These are phyloP conservation scores for Sclerotinia sclerotiorum DNA, from an alignment of 2,329 filamentous ascomycete species.

Conservation along the genomic window DNA sequence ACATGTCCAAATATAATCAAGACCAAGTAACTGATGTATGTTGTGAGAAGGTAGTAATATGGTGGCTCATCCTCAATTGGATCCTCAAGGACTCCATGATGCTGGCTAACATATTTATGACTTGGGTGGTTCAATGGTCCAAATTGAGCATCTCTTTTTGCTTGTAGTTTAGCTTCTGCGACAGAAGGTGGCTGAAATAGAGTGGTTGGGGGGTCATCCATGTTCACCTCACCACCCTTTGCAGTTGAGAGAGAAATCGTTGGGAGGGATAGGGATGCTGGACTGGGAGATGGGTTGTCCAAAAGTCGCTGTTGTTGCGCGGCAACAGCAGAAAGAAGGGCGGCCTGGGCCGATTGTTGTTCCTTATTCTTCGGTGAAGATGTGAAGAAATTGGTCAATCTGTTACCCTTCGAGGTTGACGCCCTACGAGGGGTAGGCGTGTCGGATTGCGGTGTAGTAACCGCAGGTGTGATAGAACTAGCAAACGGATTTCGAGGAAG, in stretches of 20 bases:
- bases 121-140: conserved; percentile 76
- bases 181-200: conserved; percentile 85
- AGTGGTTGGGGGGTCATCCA: conserved; percentile 71
- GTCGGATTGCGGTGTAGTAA: conserved; percentile 36
- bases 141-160: conserved; percentile 84
- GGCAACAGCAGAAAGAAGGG: conserved; percentile 59
- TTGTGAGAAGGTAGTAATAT: conserved; percentile 95
- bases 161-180: conserved; percentile 75
- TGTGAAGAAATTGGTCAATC: conserved; percentile 80
- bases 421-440: conserved; percentile 48
- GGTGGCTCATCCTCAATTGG: conserved; percentile 93
- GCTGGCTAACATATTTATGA: conserved; percentile 87
- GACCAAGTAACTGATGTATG: conserved; percentile 96
- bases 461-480: conserved; percentile 37
- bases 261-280: conserved; percentile 74
- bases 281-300: conserved; percentile 56
- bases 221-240: conserved; percentile 70
- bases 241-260: conserved; percentile 91
- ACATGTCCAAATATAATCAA: conserved; percentile 95
- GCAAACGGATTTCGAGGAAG: conserved; percentile 41
- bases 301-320: conserved; percentile 60
- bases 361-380: conserved; percentile 74
- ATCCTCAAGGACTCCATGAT: conserved; percentile 73
- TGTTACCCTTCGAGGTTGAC: conserved; percentile 68
- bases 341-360: conserved; percentile 63